A percentile compares a stretch with the other conserved stretches of the same genome.
Conservation (phyloP, 1,139 yeast genomes). For the Schizosaccharomyces versatilis region DNA sequence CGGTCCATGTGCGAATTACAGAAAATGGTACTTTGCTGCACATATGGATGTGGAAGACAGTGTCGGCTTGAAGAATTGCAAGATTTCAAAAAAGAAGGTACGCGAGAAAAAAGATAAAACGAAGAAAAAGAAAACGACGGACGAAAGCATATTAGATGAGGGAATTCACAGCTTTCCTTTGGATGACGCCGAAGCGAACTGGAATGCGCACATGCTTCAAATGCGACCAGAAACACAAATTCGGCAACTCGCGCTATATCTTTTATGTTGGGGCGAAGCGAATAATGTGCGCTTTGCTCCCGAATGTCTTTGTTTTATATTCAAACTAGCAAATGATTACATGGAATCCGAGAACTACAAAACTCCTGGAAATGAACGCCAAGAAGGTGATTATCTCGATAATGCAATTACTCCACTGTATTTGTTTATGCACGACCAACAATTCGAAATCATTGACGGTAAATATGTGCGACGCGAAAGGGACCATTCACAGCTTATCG, state of each 20-base stretch:
- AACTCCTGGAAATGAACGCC: slow-evolving; percentile 38
- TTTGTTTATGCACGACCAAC: slow-evolving; percentile 79
- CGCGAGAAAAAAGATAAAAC: slow-evolving; percentile 10
- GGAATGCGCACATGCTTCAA: slow-evolving; percentile 58
- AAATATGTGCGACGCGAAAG: slow-evolving; percentile 91
- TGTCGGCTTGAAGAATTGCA: slow-evolving; percentile 59
- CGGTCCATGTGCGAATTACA: slow-evolving; percentile 74
- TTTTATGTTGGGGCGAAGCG: slow-evolving; percentile 95
- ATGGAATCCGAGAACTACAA: slow-evolving; percentile 73
- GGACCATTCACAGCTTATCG: slow-evolving; percentile 83
- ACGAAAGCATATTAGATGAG: slow-evolving; percentile 73
- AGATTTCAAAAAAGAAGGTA: slow-evolving; percentile 28
- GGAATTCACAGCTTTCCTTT: slow-evolving; percentile 19
- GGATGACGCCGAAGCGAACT: slow-evolving; percentile 64
- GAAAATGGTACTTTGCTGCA: slow-evolving; percentile 92
- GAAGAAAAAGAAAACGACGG: slow-evolving; percentile 31
- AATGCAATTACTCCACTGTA: slow-evolving; percentile 83
- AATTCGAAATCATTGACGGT: slow-evolving; percentile 82
- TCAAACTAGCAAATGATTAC: slow-evolving; percentile 81
- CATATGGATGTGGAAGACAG: slow-evolving; percentile 69
- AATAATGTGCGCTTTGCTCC: slow-evolving; percentile 91
- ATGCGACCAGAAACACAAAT: slow-evolving; percentile 59
- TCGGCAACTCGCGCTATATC: slow-evolving; percentile 71
- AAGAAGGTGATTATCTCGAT: slow-evolving; percentile 62
- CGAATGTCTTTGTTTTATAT: slow-evolving; percentile 77